phyloP scores from a whole-genome alignment of 2,329 filamentous ascomycete species.

The Phyllosticta citribraziliensis region DNA sequence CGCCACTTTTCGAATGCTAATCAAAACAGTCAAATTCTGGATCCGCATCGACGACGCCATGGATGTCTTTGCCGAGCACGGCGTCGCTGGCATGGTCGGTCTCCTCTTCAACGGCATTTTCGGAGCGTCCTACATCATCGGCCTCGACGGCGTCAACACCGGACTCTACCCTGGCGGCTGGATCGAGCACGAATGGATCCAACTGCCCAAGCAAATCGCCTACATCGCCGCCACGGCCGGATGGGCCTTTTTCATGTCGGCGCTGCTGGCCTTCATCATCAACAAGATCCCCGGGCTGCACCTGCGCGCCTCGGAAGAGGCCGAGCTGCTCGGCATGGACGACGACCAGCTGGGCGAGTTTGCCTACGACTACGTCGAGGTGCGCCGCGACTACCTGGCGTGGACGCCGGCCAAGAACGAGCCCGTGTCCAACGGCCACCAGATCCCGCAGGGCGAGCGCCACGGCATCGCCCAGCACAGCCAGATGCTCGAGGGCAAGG shows the following conservation, averaged over 20 bases:
- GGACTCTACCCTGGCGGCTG: constrained; percentile 55
- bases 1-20: constrained; percentile 13
- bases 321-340: constrained; percentile 79
- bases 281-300: constrained; percentile 68
- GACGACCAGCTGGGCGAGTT: constrained; percentile 87
- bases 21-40: constrained; percentile 53
- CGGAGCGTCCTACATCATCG: constrained; percentile 62
- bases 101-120: constrained; percentile 72
- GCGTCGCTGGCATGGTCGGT: constrained; percentile 70
- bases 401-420: constrained; percentile 70
- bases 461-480: constrained; percentile 65
- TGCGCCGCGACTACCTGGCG: constrained; percentile 76
- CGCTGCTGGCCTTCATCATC: constrained; percentile 63
- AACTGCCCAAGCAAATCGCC: constrained; percentile 71
- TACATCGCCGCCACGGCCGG: constrained; percentile 57
- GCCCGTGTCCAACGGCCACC: constrained; percentile 48
- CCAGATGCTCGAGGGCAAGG: constrained; percentile 52
- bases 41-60: constrained; percentile 78
- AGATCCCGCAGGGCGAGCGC: constrained; percentile 53
- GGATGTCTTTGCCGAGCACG: constrained; percentile 87
- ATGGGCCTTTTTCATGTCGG: constrained; percentile 66
- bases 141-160: constrained; percentile 65
- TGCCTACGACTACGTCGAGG: constrained; percentile 84
- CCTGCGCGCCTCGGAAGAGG: constrained; percentile 70
- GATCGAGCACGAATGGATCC: constrained; percentile 63